Base-by-base conservation (phyloP, 2,329 filamentous ascomycete genomes). In the Trichoderma hamatum region DNA sequence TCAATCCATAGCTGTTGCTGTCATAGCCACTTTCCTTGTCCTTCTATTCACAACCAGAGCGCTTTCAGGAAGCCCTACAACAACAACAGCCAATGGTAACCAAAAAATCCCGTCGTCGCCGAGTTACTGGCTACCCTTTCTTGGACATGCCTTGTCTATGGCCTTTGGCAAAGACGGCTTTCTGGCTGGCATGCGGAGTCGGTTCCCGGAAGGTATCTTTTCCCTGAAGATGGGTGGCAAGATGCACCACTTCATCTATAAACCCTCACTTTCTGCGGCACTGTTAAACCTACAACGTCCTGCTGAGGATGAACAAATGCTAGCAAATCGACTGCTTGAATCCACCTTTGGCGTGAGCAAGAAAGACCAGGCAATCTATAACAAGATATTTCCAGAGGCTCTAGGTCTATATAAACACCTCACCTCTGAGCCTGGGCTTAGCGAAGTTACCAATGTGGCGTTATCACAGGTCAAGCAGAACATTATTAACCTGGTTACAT, bases 401-500 rank as follows among this genome's bases (percentile, higher is more conserved):
- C 68, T 73, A n/a, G 70, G 70, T 3, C 69, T 74, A 5, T 77
- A 75, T 59, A 73, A 75, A 26, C 68, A 77, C 34, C 71, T 78
- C 5, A 70, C 75, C 4, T 72, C 73, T 0, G 76, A 76, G 2
- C 69, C 75, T 0, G 73, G 74, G 9, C 65, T 80, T 5, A 67
- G 71, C 5, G 63, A 80, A 36, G 70, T 73, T 14, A 71, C 72
- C 51, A 28, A 71, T 10, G 68, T 46, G 14, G 72, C 72, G 1
- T 36, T 75, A 3, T 67, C 58, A 5, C 72, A 76, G 24, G 65
- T 82, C 1, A 75, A 75, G n/a, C 71, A 72, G 11, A 73, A 75
- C 43, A 75, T 80, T 11, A 73, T 76, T 1, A 79, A 81, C 56
- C 72, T 80, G 3, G 76, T 82, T 58, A 78, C 80, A 0, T 82